These are phyloP conservation scores for Cryphonectria naterciae DNA, from an alignment of 2,329 filamentous ascomycete species.

Conservation along the genomic window DNA sequence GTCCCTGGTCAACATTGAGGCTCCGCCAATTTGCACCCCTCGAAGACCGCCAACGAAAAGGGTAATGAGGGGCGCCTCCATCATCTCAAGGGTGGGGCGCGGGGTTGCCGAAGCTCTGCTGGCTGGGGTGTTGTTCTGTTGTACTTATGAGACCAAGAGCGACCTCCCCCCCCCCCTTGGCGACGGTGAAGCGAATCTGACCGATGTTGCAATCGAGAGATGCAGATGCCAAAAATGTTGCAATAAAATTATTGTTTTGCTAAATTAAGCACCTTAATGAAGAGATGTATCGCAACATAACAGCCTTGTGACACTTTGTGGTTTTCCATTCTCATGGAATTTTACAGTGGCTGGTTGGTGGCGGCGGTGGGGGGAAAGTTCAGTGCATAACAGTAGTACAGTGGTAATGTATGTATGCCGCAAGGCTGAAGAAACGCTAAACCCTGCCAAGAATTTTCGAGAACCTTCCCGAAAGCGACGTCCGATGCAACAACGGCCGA, in stretches of 20 bases:
- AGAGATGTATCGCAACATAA: background rate
- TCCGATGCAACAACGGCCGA: background rate
- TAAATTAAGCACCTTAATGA: no score
- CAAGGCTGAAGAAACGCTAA: conserved; percentile 33
- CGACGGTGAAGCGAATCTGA: background rate
- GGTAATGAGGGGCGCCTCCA: conserved; percentile 14
- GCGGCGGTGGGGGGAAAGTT: background rate
- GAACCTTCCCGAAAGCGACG: conserved; percentile 39
- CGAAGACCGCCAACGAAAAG: background rate
- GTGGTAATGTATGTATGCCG: background rate
- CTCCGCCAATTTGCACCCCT: conserved; percentile 14
- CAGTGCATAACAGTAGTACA: background rate
- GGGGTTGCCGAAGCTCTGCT: conserved; percentile 21
- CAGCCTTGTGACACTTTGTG: background rate
- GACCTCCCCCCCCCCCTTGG: background rate
- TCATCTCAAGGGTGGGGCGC: conserved; percentile 15
- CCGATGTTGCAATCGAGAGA: background rate
- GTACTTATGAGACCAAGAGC: background rate
- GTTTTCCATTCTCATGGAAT: background rate
- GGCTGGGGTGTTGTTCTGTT: background rate
- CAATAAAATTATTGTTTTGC: background rate
- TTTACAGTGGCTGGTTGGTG: background rate
- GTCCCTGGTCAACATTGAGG: conserved; percentile 8
- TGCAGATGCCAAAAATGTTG: background rate
- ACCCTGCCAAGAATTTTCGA: conserved; percentile 40